A percentile compares a stretch with the other conserved stretches of the same genome.
phyloP scores from a whole-genome alignment of 2,329 filamentous ascomycete genomes.

The Elsinoe ampelina region DNA sequence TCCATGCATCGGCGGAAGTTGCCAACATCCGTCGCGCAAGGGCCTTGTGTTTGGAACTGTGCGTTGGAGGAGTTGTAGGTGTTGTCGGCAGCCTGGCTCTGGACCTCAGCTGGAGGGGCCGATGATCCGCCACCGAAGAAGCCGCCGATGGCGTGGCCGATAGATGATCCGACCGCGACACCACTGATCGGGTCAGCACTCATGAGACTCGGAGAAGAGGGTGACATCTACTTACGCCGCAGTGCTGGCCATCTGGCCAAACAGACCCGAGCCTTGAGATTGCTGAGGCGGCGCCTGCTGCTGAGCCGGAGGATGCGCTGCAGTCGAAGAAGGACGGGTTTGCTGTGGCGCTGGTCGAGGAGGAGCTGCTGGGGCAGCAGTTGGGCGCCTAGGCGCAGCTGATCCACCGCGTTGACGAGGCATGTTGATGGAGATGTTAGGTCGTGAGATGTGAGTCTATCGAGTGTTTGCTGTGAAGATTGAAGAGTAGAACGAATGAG shows the following conservation, averaged over 20 bases:
- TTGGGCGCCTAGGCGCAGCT: slow-evolving; percentile 37
- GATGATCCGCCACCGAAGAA: slow-evolving; percentile 68
- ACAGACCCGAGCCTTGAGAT: slow-evolving; percentile 66
- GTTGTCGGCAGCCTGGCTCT: slow-evolving; percentile 33
- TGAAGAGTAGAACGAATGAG: slow-evolving; percentile 9
- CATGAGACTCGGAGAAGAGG: background rate
- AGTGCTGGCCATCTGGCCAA: slow-evolving; percentile 95
- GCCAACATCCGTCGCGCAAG: slow-evolving; percentile 68
- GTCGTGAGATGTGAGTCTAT: too few relatives aligned
- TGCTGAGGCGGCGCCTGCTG: slow-evolving; percentile 43
- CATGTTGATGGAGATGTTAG: slow-evolving; percentile 27
- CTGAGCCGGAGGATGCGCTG: slow-evolving; percentile 35
- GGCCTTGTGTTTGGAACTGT: slow-evolving; percentile 32
- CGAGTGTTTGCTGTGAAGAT: background rate
- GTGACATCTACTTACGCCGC: slow-evolving; percentile 68
- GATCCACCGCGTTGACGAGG: slow-evolving; percentile 40
- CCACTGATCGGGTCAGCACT: slow-evolving; percentile 50
- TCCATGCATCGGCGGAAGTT: slow-evolving; percentile 95
- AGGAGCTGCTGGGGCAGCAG: slow-evolving; percentile 33
- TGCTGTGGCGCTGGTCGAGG: slow-evolving; percentile 59
- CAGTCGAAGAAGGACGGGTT: slow-evolving; percentile 42
- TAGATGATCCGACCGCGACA: slow-evolving; percentile 89
- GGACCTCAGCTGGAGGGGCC: slow-evolving; percentile 43
- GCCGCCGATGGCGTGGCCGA: slow-evolving; percentile 89
- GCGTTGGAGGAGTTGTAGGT: slow-evolving; percentile 24